Evolutionary conservation across 768 basidiomycete species (phyloP), one percentile per base, ranked within the genome.

Genomic region (Tulasnella sp.): DNA sequence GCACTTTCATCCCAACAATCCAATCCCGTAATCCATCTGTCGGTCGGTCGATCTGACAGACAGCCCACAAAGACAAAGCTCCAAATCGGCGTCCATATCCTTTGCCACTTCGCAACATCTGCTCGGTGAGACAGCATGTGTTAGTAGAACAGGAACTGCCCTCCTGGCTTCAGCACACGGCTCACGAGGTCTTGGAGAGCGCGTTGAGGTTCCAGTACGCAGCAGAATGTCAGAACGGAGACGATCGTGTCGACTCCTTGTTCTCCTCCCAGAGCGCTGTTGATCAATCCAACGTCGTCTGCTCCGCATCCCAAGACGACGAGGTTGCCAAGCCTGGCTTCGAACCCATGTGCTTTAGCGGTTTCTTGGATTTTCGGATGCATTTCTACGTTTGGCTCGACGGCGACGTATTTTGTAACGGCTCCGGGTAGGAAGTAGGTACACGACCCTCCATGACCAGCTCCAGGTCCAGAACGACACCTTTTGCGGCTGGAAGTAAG

Each of bases 1-100:
- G 83, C 81, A 17, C 74, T 81, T 89, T 89, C 90, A 59, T 83
- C 68, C 72, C 71, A 68, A n/a, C 37, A 17, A 32, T 52, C 34
- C 82, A 83, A 41, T 78, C 78, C 68, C 7, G 75, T 67, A 41
- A 77, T 73, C 74, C 72, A 76, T 26, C 16, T 35, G 35, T 75
- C 67, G n/a, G 74, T 74, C 22, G 76, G 74, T 9, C 69, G 34
- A 74, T 90, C 88, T 47, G 90, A 75, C 73, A 80, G 80, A 76
- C 90, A 91, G 16, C 90, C 90, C 75, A 87, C 89, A 70, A 89
- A 86, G 1, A 35, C 34, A 22, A 70, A 11, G 16, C 62, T 77
- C 91, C 91, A 92, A 5, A 91, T 5, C 0, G 90, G 90, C 1
- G 88, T 83, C 90, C 90, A 91, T 65, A 90, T 83, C 0, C 81